Conservation (phyloP, 176 grass and related monocot genomes). For the Pontederia paniculata region DNA sequence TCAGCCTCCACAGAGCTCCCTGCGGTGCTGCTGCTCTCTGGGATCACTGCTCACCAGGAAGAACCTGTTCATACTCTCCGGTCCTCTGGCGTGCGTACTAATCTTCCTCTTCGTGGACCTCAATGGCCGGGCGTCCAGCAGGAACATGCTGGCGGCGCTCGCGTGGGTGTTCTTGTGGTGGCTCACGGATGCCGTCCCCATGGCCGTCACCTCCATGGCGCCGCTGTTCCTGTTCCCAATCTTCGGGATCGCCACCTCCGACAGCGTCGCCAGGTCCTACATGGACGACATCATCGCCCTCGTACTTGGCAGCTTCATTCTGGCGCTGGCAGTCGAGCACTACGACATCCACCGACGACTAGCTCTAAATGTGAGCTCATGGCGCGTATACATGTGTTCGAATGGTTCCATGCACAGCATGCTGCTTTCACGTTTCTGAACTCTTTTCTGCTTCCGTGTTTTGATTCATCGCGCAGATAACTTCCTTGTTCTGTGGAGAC, state of each 20-base stretch:
- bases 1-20: not conserved
- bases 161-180: constrained; percentile 85
- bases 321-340: constrained; percentile 81
- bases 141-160: constrained; percentile 54
- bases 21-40: not conserved
- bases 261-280: constrained; percentile 55
- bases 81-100: constrained; percentile 37
- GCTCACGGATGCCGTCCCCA: constrained; percentile 74
- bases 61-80: constrained; percentile 35
- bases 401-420: not conserved
- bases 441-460: not conserved
- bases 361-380: constrained; percentile 52
- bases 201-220: constrained; percentile 78
- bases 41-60: constrained; percentile 29
- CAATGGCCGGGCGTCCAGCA: constrained; percentile 22
- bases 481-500: constrained; percentile 20
- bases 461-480: constrained; percentile 3
- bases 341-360: constrained; percentile 88
- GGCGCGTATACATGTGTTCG: not conserved
- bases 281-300: constrained; percentile 98
- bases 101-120: constrained; percentile 40
- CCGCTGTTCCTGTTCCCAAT: constrained; percentile 84
- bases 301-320: constrained; percentile 91
- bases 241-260: constrained; percentile 43
- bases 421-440: not conserved